Percentiles rank a stretch among this genome's conserved stretches.
Conservation (phyloP, 768 basidiomycete species). For the Cubamyces sp. region DNA sequence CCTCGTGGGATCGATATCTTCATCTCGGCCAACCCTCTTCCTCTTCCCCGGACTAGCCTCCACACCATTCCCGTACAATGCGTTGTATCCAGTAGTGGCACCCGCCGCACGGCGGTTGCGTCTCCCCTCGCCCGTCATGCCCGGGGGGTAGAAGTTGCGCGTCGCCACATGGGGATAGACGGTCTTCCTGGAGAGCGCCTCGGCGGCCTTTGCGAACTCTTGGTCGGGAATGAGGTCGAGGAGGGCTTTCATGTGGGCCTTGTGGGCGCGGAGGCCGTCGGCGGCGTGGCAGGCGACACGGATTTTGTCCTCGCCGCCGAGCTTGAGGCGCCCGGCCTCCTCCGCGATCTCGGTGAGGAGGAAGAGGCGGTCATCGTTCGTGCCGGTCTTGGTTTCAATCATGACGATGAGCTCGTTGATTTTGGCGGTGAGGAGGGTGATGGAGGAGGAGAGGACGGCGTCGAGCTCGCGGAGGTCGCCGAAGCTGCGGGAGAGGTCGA, state of each 20-base stretch:
- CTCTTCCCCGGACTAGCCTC: conserved; percentile 71
- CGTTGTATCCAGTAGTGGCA: conserved; percentile 41
- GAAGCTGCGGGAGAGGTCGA: conserved; percentile 92
- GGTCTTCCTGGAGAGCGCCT: conserved; percentile 62
- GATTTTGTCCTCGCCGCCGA: conserved; percentile 98
- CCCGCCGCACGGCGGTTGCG: conserved; percentile 54
- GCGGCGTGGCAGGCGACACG: conserved; percentile 90
- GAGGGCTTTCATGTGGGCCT: conserved; percentile 61
- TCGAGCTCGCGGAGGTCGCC: conserved; percentile 98
- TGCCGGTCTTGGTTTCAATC: conserved; percentile 65
- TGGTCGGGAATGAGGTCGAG: conserved; percentile 67
- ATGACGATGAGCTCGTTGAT: conserved; percentile 74
- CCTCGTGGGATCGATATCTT: conserved; percentile 61
- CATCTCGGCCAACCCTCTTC: conserved; percentile 62
- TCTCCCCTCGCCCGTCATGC: conserved; percentile 58
- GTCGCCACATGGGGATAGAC: conserved; percentile 77
- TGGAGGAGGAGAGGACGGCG: conserved; percentile 91
- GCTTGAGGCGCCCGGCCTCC: conserved; percentile 87
- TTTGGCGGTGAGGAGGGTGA: conserved; percentile 79
- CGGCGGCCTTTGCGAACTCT: conserved; percentile 43
- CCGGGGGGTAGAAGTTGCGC: conserved; percentile 65
- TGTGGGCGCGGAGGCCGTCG: conserved; percentile 78
- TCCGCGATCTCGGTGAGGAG: conserved; percentile 93
- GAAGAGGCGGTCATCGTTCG: conserved; percentile 78
- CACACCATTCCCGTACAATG: conserved; percentile 52